Evolutionary conservation across 2,329 filamentous ascomycete species (phyloP).

Genomic region (Nothophaeocryptopus gaeumannii): DNA sequence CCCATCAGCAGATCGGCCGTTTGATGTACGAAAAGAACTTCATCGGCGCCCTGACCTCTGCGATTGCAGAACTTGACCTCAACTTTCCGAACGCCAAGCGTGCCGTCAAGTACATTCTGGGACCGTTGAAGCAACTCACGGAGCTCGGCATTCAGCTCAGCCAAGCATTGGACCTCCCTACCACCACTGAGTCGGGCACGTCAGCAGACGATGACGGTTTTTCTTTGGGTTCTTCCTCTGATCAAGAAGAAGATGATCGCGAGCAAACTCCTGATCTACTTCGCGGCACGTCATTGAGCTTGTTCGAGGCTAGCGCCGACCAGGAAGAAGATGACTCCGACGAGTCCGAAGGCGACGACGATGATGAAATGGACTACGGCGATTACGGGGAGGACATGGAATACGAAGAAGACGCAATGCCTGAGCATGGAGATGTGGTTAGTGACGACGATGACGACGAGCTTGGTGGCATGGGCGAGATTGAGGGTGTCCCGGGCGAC

Average conservation of each 20-base stretch:
- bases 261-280: slow-evolving; percentile 97
- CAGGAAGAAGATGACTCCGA: slow-evolving; percentile 78
- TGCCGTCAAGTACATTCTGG: slow-evolving; percentile 92
- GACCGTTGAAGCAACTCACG: slow-evolving; percentile 82
- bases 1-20: slow-evolving; percentile 80
- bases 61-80: slow-evolving; percentile 91
- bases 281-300: slow-evolving; percentile 85
- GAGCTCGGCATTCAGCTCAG: slow-evolving; percentile 84
- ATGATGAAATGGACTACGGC: slow-evolving; percentile 90
- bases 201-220: slow-evolving; percentile 79
- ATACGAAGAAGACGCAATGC: slow-evolving; percentile 80
- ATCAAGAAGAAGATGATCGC: slow-evolving; percentile 58
- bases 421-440: slow-evolving; percentile 79
- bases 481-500: slow-evolving; percentile 63
- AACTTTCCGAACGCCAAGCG: slow-evolving; percentile 91
- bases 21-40: slow-evolving; percentile 99
- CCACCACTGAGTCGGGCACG: slow-evolving; percentile 56
- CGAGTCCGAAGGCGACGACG: slow-evolving; percentile 59
- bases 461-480: slow-evolving; percentile 72
- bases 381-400: slow-evolving; percentile 89
- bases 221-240: slow-evolving; percentile 82
- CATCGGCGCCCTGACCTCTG: slow-evolving; percentile 80
- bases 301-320: slow-evolving; percentile 46
- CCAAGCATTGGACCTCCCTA: slow-evolving; percentile 70
- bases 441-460: slow-evolving; percentile 86